Percentiles rank a stretch among this genome's conserved stretches.
These are phyloP conservation scores for Quercus phellos DNA, from an alignment of 331 rosid genomes.

Conservation along the genomic window DNA sequence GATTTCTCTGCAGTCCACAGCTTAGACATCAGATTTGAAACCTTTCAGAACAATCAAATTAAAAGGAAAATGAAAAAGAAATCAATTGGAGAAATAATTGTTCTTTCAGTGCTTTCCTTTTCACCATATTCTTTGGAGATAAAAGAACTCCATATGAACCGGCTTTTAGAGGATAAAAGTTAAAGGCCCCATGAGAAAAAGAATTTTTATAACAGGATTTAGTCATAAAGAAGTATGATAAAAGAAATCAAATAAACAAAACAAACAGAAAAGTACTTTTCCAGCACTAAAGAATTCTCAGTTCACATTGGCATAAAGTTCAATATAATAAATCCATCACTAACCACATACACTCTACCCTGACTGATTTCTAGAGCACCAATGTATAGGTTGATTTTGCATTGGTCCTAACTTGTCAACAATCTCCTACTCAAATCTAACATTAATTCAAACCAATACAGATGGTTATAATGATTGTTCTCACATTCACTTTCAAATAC, in stretches of 20 bases:
- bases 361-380: not conserved
- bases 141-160: constrained; percentile 21
- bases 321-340: not conserved
- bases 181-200: constrained; percentile 14
- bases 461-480: not conserved
- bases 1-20: constrained; percentile 61
- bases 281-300: constrained; percentile 21
- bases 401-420: not conserved
- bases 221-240: constrained; percentile 16
- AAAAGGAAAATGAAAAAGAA: not conserved
- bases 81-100: not conserved
- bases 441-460: not conserved
- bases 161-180: constrained; percentile 35
- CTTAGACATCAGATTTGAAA: constrained; percentile 9
- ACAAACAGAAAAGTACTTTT: constrained; percentile 27
- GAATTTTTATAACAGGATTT: constrained; percentile 2
- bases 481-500: not conserved
- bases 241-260: constrained; percentile 23
- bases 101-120: not conserved
- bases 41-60: not conserved
- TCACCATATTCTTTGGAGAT: constrained; percentile 6
- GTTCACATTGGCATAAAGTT: constrained; percentile 28
- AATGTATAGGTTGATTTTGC: not conserved
- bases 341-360: not conserved
- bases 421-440: not conserved